A percentile compares a stretch with the other conserved stretches of the same genome.
These are phyloP conservation scores for Globisporangium polare DNA, from an alignment of 352 stramenopile genomes.

Conservation along the genomic window DNA sequence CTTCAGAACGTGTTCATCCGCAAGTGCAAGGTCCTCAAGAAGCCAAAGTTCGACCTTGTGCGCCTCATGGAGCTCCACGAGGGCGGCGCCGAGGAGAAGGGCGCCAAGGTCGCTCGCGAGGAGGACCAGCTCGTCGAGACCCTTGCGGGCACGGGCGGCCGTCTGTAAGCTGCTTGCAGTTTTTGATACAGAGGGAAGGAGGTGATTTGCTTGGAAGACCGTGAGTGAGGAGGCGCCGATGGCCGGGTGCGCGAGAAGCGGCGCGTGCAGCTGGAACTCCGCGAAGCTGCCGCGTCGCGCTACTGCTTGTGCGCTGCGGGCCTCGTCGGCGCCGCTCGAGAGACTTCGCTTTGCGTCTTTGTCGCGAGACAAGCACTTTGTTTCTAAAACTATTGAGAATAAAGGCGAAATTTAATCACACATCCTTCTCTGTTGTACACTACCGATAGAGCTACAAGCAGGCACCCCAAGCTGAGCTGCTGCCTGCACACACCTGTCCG, in stretches of 20 bases:
- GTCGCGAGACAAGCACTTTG: constrained; percentile 23
- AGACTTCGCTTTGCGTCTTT: constrained; percentile 2
- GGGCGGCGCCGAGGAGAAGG: constrained; percentile 90
- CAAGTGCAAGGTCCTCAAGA: constrained; percentile 99
- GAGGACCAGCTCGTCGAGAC: constrained; percentile 86
- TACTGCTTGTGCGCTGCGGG: background rate
- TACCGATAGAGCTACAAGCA: background rate
- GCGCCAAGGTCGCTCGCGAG: constrained; percentile 85
- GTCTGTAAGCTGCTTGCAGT: constrained; percentile 67
- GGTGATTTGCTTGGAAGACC: constrained; percentile 9
- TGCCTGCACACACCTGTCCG: background rate
- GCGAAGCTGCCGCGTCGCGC: background rate
- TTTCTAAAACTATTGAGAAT: constrained; percentile 76
- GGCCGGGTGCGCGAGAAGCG: background rate
- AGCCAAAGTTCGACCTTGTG: constrained; percentile 99
- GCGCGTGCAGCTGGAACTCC: constrained; percentile 5
- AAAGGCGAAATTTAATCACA: constrained; percentile 82
- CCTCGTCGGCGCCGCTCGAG: background rate
- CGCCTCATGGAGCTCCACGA: constrained; percentile 99
- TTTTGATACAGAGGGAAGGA: constrained; percentile 19
- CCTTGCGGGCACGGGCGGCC: constrained; percentile 83
- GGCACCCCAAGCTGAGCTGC: background rate
- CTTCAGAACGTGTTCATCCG: constrained; percentile 99
- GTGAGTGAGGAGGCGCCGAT: background rate
- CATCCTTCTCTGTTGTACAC: background rate